Base-by-base conservation (phyloP, 352 stramenopile genomes). In the Phytophthora ramorum region DNA sequence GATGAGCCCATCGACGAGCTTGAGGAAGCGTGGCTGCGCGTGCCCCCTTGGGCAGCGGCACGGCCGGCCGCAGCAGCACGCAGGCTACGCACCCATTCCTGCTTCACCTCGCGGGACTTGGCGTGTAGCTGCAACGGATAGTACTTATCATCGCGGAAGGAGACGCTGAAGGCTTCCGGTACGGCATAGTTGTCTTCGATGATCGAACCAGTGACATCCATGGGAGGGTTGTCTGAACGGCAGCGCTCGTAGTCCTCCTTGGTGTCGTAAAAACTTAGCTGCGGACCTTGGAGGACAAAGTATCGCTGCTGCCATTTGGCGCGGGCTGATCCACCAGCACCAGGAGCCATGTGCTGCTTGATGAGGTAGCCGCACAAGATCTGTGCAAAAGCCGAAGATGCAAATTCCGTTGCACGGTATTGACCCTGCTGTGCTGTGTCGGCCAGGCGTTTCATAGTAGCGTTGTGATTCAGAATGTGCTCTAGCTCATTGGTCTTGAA, bases 401-500 rank as follows among this genome's bases (percentile, higher is more conserved):
- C 83, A 52, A 93, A 91, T 61, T 96, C 88, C n/a, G 87, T 93
- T 16, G 86, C 87, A 17, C 88, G 86, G 64, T 93, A 93, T 41
- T 96, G 87, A 13, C 88, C 84, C 46, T 95, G 83, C 71, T 95
- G 88, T 43, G 88, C 88, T 44, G 87, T 93, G 58, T 96, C 88
- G 1, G 87, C 88, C 4, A 96, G 75, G 0, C 85, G 82, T 69
- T 93, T 93, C 71, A 96, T 76, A n/a, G 88, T 96, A 24, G 86
- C 85, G 32, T 96, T 96, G 69, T 96, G 86, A 66, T 91, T 93
- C 45, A 95, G 58, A 60, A 96, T 88, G 75, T 96, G 85, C 60
- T 96, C 88, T 16, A 96, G 68, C 65, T 96, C 87, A 61, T 93
- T 91, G 14, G 85, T 95, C 71, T 96, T 95, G 66, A 92, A 95